Conservation (phyloP, 306 rosid species). For the Astragalus glycyphyllos region DNA sequence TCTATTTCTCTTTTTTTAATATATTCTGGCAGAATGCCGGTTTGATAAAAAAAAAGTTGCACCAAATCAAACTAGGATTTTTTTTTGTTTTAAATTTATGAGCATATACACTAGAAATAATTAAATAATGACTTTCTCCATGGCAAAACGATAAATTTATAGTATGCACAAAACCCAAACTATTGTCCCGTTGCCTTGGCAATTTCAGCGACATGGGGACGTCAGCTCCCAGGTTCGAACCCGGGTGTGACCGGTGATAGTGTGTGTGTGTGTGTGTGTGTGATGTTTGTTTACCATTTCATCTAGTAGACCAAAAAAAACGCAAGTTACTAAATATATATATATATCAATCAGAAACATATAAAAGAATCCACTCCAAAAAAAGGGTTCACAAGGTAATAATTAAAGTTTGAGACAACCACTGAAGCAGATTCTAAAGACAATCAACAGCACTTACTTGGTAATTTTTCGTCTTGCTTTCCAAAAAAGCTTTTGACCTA, state of each 20-base stretch:
- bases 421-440: conserved; percentile 32
- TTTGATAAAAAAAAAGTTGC: too few species aligned
- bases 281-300: too few species aligned
- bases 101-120: background rate
- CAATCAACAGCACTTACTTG: conserved; percentile 62
- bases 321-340: conserved; percentile 32
- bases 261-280: too few species aligned
- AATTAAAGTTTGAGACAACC: conserved; percentile 30
- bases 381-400: conserved; percentile 26
- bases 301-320: too few species aligned
- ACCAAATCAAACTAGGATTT: conserved; percentile 5
- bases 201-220: too few species aligned
- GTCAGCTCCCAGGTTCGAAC: too few species aligned
- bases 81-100: conserved; percentile 20
- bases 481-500: conserved; percentile 95
- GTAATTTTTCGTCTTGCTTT: conserved; percentile 83
- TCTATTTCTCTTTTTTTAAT: too few species aligned
- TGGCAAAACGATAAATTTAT: conserved; percentile 14
- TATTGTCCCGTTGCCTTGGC: too few species aligned
- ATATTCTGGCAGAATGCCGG: too few species aligned
- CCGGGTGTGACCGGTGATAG: too few species aligned
- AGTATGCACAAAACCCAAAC: background rate
- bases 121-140: conserved; percentile 3
- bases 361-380: conserved; percentile 10
- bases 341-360: conserved; percentile 10